Base-by-base conservation (phyloP, 2,329 filamentous ascomycete species). In the Penicillium sp. region DNA sequence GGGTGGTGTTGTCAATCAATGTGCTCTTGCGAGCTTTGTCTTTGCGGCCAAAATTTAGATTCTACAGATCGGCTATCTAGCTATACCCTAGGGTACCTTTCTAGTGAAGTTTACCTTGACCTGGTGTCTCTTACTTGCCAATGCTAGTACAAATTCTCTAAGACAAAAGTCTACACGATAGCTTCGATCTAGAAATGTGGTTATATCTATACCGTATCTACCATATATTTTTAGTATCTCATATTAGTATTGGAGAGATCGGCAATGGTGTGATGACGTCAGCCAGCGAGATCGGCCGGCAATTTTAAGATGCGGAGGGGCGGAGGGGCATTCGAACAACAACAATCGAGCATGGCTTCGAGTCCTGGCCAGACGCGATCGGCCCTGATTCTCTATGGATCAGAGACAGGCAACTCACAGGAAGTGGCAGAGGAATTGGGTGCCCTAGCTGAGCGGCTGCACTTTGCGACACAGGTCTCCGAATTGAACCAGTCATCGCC, bases 321-420 rank as follows among this genome's bases (percentile, higher is more conserved):
- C 48, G 52, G 59, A 64, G 56, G 57, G 55, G 58, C 50, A 55
- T 28, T 43, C 54, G 43, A 39, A 31, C 33, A 34, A 31, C 33
- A 34, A 26, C 49, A 40, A 45, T 50, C 43, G 39, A 68, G 50
- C 7, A 73, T 72, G 71, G 62, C 56, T 49, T 57, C 52, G 40
- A 46, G 52, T 18, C 37, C 51, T 26, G 44, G 47, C 28, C 50
- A 40, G 65, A 45, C n/a, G 37, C 59, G 82, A 63, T 82, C 77
- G 37, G 85, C 83, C 48, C 83, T 96, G 62, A 81, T 99, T 54
- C 82, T 96, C 29, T 99, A 96, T 75, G 94, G 91, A 51, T 95
- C 93, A 34, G 94, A 99, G 78, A 97, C 92, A 19, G 94, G 94
- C 52, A 97, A 94, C 69, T 88, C 91, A 51, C 90, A 96, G 74